Conservation (phyloP, 2,329 filamentous ascomycete species). For the Trichoderma guizhouense region DNA sequence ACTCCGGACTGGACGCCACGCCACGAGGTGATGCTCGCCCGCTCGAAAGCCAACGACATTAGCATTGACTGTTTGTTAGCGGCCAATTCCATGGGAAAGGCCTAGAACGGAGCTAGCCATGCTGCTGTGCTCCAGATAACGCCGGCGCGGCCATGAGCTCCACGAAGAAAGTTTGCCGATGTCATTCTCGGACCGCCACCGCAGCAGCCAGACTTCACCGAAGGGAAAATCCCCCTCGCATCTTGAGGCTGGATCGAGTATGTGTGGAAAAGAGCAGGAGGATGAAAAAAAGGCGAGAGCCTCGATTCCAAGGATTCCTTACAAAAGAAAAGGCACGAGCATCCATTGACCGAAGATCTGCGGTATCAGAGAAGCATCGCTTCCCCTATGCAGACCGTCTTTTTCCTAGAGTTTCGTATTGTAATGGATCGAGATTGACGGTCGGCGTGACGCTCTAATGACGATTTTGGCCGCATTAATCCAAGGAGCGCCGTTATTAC, state of each 20-base stretch:
- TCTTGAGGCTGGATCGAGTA: neutral
- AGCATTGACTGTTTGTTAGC: constrained; percentile 5
- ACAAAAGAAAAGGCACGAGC: neutral
- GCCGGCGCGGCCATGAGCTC: constrained; percentile 10
- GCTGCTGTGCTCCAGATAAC: constrained; percentile 13
- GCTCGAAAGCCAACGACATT: neutral
- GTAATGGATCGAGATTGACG: constrained; percentile 8
- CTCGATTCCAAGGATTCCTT: neutral
- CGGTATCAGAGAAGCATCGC: neutral
- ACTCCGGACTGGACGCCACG: constrained; percentile 10
- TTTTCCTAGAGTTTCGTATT: neutral
- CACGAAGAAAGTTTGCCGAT: constrained; percentile 14
- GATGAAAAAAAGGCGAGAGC: neutral
- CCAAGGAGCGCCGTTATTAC: neutral
- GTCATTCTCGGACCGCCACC: constrained; percentile 7
- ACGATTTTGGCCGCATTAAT: neutral
- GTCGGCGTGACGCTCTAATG: constrained; percentile 5
- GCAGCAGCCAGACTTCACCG: neutral
- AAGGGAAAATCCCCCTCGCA: neutral
- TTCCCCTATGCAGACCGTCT: neutral
- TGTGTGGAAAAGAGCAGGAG: neutral
- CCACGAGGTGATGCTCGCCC: constrained; percentile 15
- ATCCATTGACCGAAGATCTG: neutral
- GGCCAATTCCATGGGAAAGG: neutral
- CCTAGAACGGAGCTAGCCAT: constrained; percentile 14